Percentiles rank a stretch among this genome's conserved stretches.
Evolutionary conservation across 2,329 filamentous ascomycete species (phyloP).

Genomic region (Fusarium hainanense): DNA sequence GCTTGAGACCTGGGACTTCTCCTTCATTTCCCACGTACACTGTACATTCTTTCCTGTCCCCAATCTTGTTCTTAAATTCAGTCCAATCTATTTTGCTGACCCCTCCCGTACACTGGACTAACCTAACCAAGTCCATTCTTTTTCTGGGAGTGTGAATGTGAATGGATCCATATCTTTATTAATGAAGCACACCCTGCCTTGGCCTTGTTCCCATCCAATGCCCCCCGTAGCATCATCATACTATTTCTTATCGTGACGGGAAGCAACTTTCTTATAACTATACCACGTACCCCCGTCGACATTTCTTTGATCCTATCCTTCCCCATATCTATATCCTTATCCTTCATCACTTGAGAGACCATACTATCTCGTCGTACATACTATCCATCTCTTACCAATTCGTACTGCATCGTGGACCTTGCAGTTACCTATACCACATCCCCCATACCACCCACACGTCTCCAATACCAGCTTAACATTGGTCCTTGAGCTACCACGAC

Average conservation of each 20-base stretch:
- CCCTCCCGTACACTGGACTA: slow-evolving; percentile 32
- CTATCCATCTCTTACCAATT: slow-evolving; percentile 4
- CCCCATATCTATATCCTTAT: slow-evolving; percentile 2
- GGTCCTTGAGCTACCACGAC: slow-evolving; percentile 35
- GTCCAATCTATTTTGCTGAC: slow-evolving; percentile 44
- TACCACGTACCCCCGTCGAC: slow-evolving; percentile 18
- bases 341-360: not conserved
- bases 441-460: slow-evolving; percentile 40
- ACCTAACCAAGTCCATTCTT: slow-evolving; percentile 2
- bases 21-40: slow-evolving; percentile 41
- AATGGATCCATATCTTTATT: slow-evolving; percentile 34
- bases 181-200: slow-evolving; percentile 35
- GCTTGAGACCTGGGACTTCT: slow-evolving; percentile 24
- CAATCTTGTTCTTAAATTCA: slow-evolving; percentile 6
- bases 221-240: slow-evolving; percentile 32
- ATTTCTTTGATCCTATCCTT: not conserved
- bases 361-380: not conserved
- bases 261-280: slow-evolving; percentile 29
- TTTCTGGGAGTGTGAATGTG: slow-evolving; percentile 6
- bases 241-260: slow-evolving; percentile 18
- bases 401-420: slow-evolving; percentile 17
- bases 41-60: slow-evolving; percentile 24
- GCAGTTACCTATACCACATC: slow-evolving; percentile 17
- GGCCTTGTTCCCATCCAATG: not conserved
- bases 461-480: slow-evolving; percentile 36